Base-by-base conservation (phyloP, 768 basidiomycete species). In the Calocera viscosa region DNA sequence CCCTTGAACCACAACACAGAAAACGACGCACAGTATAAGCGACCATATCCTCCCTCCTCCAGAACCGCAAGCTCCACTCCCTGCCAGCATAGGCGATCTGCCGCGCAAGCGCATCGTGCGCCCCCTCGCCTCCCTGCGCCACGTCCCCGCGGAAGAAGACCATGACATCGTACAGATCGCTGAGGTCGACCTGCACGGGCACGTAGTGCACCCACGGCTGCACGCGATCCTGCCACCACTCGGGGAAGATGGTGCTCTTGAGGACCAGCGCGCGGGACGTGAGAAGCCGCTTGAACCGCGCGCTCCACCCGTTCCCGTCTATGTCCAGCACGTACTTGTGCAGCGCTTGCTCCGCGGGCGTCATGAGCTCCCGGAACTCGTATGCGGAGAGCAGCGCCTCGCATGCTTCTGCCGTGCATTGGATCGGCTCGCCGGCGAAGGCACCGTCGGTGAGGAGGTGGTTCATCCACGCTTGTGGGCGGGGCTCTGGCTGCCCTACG, bases 191-290 rank as follows among this genome's bases (percentile, higher is more conserved):
- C 67, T 78, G 75, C 66, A 89, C 77, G 1, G 88, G 88, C 0
- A 90, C 80, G 72, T 89, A 90, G 73, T 89, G 88, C 12, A 88
- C 78, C 87, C 87, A 89, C 0, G 87, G 85, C 34, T 77, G 80
- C 49, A 85, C 77, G 12, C 84, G 80, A 66, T 84, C 83, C 16
- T 75, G 77, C 10, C 71, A 85, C 88, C 88, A 89, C 75, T 89
- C 88, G 0, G 86, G 87, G 71, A 86, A 88, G 69, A 88, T 81
- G 0, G 87, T 88, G 34, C 84, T 78, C 72, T 89, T 88, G 77
- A 89, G 83, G 5, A 88, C 76, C 14, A 87, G 75, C 0, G 86
- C 79, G 28, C 86, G 86, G 28, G 82, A 80, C 1, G 83, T 83
- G 2, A 88, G 79, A 1, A 88, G 76, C 2, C 86, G 77, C 68